Evolutionary conservation across 805 yeast genomes (phyloP).

Genomic region (Yamadazyma olivae): DNA sequence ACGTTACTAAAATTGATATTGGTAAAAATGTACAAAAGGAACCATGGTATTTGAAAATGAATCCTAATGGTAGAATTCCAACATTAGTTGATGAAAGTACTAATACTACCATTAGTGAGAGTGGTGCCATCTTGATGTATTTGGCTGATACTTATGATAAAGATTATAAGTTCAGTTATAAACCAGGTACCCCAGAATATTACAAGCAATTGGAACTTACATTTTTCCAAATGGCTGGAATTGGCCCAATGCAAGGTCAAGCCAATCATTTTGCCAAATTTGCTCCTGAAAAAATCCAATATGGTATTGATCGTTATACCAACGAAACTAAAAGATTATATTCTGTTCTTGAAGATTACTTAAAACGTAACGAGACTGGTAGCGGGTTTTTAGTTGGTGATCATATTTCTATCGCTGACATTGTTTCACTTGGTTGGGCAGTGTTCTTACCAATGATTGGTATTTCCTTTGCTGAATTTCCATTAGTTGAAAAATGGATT

Average conservation of each 20-base stretch:
- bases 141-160: slow-evolving; percentile 60
- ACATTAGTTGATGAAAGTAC: slow-evolving; percentile 41
- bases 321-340: slow-evolving; percentile 52
- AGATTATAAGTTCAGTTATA: slow-evolving; percentile 45
- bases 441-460: slow-evolving; percentile 10
- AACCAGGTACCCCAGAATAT: slow-evolving; percentile 37
- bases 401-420: slow-evolving; percentile 58
- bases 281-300: slow-evolving; percentile 52
- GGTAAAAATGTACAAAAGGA: slow-evolving; percentile 46
- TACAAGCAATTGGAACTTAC: slow-evolving; percentile 54
- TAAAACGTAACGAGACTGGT: slow-evolving; percentile 45
- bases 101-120: slow-evolving; percentile 52
- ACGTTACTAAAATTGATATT: slow-evolving; percentile 41
- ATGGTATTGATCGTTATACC: slow-evolving; percentile 50
- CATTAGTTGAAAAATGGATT: slow-evolving; percentile 40
- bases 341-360: slow-evolving; percentile 51
- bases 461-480: slow-evolving; percentile 37
- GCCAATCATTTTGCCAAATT: slow-evolving; percentile 43
- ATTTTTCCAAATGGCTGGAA: slow-evolving; percentile 53
- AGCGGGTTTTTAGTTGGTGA: slow-evolving; percentile 54
- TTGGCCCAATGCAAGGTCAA: slow-evolving; percentile 66
- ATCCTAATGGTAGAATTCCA: slow-evolving; percentile 67
- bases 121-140: slow-evolving; percentile 61
- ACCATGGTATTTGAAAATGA: slow-evolving; percentile 53
- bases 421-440: slow-evolving; percentile 49